Evolutionary conservation across 2,329 filamentous ascomycete species (phyloP).

Genomic region (Pseudogymnoascus sp.): DNA sequence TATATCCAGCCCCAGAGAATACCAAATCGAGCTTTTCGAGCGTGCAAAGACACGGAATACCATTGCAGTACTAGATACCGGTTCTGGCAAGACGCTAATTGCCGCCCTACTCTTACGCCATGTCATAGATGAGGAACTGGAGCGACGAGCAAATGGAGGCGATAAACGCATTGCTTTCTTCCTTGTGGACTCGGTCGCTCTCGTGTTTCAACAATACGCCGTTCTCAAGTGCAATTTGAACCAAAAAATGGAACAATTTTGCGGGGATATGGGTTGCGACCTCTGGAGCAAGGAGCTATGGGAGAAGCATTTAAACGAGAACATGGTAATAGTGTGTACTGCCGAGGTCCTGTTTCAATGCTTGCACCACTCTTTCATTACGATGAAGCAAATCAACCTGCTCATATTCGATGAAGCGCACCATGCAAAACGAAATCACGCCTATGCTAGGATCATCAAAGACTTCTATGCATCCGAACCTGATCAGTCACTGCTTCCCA

Average conservation of each 20-base stretch:
- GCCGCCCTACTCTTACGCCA: conserved; percentile 77
- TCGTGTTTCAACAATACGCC: conserved; percentile 82
- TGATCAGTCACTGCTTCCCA: conserved; percentile 48
- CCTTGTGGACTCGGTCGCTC: conserved; percentile 76
- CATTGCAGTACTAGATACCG: conserved; percentile 91
- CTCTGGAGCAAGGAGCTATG: conserved; percentile 55
- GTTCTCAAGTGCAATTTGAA: conserved; percentile 77
- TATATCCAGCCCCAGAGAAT: conserved; percentile 75
- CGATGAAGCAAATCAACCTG: conserved; percentile 76
- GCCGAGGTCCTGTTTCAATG: conserved; percentile 77
- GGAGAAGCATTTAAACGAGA: conserved; percentile 49
- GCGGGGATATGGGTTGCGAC: conserved; percentile 58
- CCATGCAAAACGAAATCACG: conserved; percentile 88
- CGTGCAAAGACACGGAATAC: conserved; percentile 76
- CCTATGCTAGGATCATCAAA: conserved; percentile 83
- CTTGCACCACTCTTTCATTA: conserved; percentile 70
- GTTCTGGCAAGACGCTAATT: conserved; percentile 94
- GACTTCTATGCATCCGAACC: conserved; percentile 62
- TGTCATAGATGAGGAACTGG: conserved; percentile 68
- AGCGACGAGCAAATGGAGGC: conserved; percentile 53
- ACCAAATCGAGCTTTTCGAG: conserved; percentile 87
- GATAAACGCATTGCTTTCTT: conserved; percentile 71
- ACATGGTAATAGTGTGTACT: conserved; percentile 87
- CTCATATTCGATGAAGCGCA: conserved; percentile 95
- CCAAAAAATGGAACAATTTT: conserved; percentile 64